phyloP scores from a whole-genome alignment of 805 yeast species.

The Candida pseudofarinosa region DNA sequence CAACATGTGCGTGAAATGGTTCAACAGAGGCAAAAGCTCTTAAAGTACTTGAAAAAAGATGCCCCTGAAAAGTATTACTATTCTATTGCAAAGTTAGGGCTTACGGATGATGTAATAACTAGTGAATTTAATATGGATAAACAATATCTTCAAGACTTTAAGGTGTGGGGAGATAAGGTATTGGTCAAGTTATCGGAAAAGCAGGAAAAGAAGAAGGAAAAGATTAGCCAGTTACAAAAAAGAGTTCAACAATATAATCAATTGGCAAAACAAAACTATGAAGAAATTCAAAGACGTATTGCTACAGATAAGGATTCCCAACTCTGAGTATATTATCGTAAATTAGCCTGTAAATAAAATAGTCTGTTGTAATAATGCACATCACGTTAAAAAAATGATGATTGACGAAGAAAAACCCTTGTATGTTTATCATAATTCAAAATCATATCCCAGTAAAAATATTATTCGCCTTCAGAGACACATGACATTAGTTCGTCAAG shows the following conservation, averaged over 20 bases:
- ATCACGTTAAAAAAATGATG: background rate
- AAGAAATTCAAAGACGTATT: conserved; percentile 8
- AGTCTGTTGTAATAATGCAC: background rate
- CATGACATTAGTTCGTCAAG: conserved; percentile 22
- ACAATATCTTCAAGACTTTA: conserved; percentile 72
- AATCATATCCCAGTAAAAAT: background rate
- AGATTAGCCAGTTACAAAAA: conserved; percentile 32
- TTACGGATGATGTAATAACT: conserved; percentile 72
- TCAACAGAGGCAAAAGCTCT: conserved; percentile 80
- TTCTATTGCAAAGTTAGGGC: conserved; percentile 82
- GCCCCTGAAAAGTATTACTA: conserved; percentile 80
- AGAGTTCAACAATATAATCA: conserved; percentile 36
- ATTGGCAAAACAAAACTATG: conserved; percentile 35
- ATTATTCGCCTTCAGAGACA: background rate
- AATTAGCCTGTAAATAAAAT: conserved; percentile 1
- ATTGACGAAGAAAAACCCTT: background rate
- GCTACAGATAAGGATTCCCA: background rate
- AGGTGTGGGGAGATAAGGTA: conserved; percentile 71
- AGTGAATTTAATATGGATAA: conserved; percentile 79
- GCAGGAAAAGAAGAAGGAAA: conserved; percentile 26
- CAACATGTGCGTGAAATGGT: conserved; percentile 77
- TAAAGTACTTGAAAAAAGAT: conserved; percentile 77
- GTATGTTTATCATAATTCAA: background rate
- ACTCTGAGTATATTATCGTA: background rate
- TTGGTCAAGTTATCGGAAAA: conserved; percentile 48